Base-by-base conservation (phyloP, 2,329 filamentous ascomycete species). In the Cladosporium sphaerospermum region DNA sequence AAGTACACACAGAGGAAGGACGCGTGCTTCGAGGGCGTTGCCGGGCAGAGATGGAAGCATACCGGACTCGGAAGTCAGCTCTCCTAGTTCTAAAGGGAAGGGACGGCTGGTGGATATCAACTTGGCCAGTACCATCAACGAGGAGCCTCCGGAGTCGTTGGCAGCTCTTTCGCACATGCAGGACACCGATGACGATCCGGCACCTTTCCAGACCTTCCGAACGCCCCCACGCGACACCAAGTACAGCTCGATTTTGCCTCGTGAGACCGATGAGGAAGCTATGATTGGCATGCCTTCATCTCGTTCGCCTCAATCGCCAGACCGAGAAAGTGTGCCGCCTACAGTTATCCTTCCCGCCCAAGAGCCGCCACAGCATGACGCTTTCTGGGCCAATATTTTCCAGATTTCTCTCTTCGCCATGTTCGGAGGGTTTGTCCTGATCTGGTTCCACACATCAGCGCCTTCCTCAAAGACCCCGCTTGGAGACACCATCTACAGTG, bases 401-500 rank as follows among this genome's bases (percentile, higher is more conserved):
- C 73, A 95, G 45, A 93, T 97, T 62, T 84, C 84, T 33, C 74
- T 95, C 50, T 90, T 88, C 43, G 86, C 86, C 37, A 80, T 97
- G 65, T 81, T 97, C 63, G 88, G 92, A 10, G 92, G 90, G 0
- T 95, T 90, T 63, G 84, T 96, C 58, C 78, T 99, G 11, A 86
- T 96, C 19, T 95, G 88, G 76, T 78, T 99, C 39, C 89, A 97
- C 66, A 97, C 92, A 2, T 83, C 87, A 14, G 75, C 84, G 1
- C 85, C 87, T 4, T 75, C 74, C 50, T 77, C 78, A 52, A 87
- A 87, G 65, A 79, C 80, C 55, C 85, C 86, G 1, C 80, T 95
- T 53, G 92, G 91, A 11, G 93, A 99, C 69, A 96, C 92, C 1
- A 89, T 99, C 54, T 99, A 99, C 70, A 89, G 87, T 11, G 90